phyloP scores from a whole-genome alignment of 1,139 yeast species.

The Candida frijolesensis region DNA sequence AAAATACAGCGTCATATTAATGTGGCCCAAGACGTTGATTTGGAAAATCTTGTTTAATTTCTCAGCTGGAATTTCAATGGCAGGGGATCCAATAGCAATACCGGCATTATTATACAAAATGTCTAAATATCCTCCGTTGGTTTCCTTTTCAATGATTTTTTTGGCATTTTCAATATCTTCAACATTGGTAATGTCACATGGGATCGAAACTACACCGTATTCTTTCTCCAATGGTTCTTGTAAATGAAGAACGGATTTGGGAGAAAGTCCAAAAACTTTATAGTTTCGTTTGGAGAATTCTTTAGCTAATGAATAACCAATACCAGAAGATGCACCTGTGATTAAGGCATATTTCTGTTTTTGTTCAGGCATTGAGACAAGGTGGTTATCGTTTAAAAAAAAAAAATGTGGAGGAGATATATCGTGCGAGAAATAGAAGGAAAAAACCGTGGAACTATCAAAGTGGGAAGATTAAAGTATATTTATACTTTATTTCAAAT shows the following conservation, averaged over 20 bases:
- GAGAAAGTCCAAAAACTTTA: conserved; percentile 37
- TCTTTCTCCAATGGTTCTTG: conserved; percentile 31
- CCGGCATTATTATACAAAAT: conserved; percentile 41
- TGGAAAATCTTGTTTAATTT: conserved; percentile 28
- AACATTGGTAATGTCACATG: conserved; percentile 34
- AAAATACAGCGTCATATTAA: conserved; percentile 36
- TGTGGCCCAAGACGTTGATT: conserved; percentile 43
- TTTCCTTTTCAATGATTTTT: conserved; percentile 20
- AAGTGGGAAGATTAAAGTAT: too few relatives aligned
- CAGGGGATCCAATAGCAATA: conserved; percentile 33
- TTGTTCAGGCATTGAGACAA: too few relatives aligned
- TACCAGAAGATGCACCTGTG: conserved; percentile 46
- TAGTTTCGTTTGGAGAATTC: conserved; percentile 34
- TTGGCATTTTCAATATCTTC: conserved; percentile 29
- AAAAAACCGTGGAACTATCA: too few relatives aligned
- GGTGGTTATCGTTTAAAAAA: not conserved
- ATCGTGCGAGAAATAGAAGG: too few relatives aligned
- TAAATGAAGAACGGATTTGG: conserved; percentile 22
- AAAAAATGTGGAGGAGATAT: not conserved
- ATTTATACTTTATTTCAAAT: too few relatives aligned
- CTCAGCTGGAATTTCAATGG: conserved; percentile 32
- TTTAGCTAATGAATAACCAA: conserved; percentile 35
- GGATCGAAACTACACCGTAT: conserved; percentile 32
- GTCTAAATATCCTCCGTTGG: conserved; percentile 32
- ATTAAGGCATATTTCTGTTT: conserved; percentile 29